Evolutionary conservation across 345 rosid genomes (phyloP), one percentile per base, ranked within the genome.

Genomic region (Aurinia saxatilis): DNA sequence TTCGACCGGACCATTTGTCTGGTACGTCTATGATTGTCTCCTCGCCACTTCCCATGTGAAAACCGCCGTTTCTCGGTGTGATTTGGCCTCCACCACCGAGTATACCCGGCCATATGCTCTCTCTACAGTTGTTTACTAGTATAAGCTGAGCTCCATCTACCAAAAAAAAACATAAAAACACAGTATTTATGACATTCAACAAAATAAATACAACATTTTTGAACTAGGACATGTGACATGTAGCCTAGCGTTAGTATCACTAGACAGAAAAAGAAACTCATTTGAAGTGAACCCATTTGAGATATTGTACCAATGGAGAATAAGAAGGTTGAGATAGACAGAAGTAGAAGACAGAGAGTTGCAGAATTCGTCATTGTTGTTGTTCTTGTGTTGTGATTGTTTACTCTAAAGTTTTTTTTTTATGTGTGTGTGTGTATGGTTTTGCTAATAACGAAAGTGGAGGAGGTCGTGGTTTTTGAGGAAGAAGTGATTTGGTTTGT

Each of bases 81-180:
- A 66, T 23, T 4, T 82, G 90, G 41, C 88, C 90, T 8, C 81
- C 88, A 7, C 80, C 53, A 18, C 97, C 92, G 6, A 84, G 97
- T 5, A 85, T 68, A 40, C 87, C 97, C 0, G 97, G 97, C 97
- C 97, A 90, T 73, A 87, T 58, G 70, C 78, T 79, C 54, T 87
- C 90, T 13, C 71, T 77, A 72, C 93, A 90, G 77, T 90, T 90
- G 76, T 90, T 90, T 30, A 90, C 92, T 1, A 90, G 49, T 54
- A 87, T 90, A 6, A 90, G 82, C 44, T 90, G 90, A 19, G 75
- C 74, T 45, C 85, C 97, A 75, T 68, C 95, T 83, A 77, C 75
- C 31, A 27, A 56, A 50, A 3, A n/a, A 16, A 19, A 4, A 41
- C 6, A 4, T 7, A 17, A 8, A 19, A 15, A 31, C 3, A 34